Percentiles rank a stretch among this genome's conserved stretches.
Conservation (phyloP, 1,284 basidiomycete genomes). For the Microbotryum lychnidis-dioicae region DNA sequence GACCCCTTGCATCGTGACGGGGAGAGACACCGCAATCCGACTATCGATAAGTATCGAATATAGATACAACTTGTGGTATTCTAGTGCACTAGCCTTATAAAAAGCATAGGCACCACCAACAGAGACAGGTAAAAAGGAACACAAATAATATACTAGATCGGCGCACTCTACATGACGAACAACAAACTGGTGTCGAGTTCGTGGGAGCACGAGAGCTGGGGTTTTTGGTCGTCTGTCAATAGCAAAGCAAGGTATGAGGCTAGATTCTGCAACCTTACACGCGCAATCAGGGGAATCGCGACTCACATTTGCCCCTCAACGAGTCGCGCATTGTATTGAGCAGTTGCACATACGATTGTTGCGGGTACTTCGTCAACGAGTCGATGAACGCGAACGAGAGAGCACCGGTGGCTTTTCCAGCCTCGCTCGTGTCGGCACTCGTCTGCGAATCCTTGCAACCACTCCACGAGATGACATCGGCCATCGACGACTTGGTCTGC, state of each 20-base stretch:
- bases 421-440: constrained; percentile 41
- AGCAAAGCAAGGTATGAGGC: not conserved
- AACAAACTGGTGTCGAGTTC: constrained; percentile 31
- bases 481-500: constrained; percentile 29
- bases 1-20: too few species aligned
- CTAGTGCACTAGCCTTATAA: too few species aligned
- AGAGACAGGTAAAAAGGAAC: too few species aligned
- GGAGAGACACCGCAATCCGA: too few species aligned
- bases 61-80: too few species aligned
- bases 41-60: too few species aligned
- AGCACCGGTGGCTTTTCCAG: constrained; percentile 39
- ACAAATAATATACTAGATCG: not conserved
- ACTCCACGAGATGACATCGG: constrained; percentile 41
- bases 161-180: constrained; percentile 9
- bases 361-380: constrained; percentile 39
- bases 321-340: constrained; percentile 52
- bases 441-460: constrained; percentile 35
- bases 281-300: not conserved
- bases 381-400: constrained; percentile 30
- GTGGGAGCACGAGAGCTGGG: constrained; percentile 29
- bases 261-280: not conserved
- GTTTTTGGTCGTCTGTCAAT: constrained; percentile 23
- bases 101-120: too few species aligned
- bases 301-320: constrained; percentile 51
- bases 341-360: constrained; percentile 61